Evolutionary conservation across 495 filamentous ascomycete genomes (phyloP).

Genomic region (Staphylotrichum tortipilum): DNA sequence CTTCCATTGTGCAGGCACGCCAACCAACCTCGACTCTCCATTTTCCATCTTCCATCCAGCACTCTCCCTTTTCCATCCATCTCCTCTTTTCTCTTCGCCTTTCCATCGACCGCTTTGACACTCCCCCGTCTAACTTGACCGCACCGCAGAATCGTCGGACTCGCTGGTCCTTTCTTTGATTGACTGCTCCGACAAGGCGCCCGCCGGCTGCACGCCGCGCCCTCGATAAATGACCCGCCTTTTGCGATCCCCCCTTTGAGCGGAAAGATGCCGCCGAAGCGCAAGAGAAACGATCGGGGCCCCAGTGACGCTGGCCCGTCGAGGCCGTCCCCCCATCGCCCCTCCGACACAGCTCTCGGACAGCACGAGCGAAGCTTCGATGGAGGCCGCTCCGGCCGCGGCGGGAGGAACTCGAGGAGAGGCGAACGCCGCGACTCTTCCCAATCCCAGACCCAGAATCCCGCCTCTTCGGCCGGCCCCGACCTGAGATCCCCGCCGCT

Average conservation of each 20-base stretch:
- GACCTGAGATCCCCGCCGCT: constrained; percentile 32
- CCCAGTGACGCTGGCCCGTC: constrained; percentile 34
- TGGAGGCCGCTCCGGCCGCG: constrained; percentile 27
- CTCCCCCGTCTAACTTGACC: neutral
- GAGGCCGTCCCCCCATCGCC: constrained; percentile 46
- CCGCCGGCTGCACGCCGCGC: constrained; percentile 14
- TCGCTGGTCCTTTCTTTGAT: neutral
- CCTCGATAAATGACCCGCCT: constrained; percentile 19
- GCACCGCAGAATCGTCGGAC: neutral
- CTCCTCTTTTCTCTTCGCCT: constrained; percentile 7
- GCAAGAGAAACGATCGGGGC: constrained; percentile 44
- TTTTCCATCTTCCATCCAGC: no score
- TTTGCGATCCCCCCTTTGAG: constrained; percentile 13
- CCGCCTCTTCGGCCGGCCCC: constrained; percentile 10
- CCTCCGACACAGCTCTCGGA: constrained; percentile 37
- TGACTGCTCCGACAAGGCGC: neutral
- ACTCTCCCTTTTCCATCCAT: constrained; percentile 3
- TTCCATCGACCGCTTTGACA: neutral
- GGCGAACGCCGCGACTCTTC: constrained; percentile 39
- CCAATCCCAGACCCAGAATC: constrained; percentile 19
- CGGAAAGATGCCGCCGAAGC: constrained; percentile 47
- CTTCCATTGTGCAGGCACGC: no score
- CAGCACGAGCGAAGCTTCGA: constrained; percentile 45
- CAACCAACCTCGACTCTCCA: no score
- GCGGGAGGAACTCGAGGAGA: constrained; percentile 31